Conservation (phyloP, 2,329 filamentous ascomycete genomes). For the Hypocrella siamensis region DNA sequence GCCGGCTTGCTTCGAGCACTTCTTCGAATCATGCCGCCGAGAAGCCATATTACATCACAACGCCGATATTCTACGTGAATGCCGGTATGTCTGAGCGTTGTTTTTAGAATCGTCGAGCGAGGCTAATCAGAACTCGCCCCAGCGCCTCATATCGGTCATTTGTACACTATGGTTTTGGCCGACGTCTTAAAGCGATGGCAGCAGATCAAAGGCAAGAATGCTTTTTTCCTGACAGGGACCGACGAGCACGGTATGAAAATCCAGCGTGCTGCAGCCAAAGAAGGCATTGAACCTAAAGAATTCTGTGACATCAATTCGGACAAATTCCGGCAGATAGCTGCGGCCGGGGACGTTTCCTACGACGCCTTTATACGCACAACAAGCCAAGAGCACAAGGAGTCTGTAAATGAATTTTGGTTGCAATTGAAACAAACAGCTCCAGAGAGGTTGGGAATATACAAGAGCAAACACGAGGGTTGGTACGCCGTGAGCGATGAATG, state of each 20-base stretch:
- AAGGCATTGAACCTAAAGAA: constrained; percentile 57
- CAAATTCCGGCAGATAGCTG: constrained; percentile 63
- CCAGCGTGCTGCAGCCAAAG: constrained; percentile 64
- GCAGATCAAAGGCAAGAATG: constrained; percentile 51
- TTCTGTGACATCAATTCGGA: constrained; percentile 78
- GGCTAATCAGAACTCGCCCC: not conserved
- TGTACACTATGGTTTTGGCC: constrained; percentile 82
- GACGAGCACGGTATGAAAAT: constrained; percentile 98
- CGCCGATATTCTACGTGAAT: constrained; percentile 98
- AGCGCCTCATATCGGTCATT: constrained; percentile 89
- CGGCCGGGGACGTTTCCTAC: constrained; percentile 52
- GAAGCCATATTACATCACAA: constrained; percentile 92
- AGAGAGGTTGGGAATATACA: constrained; percentile 65
- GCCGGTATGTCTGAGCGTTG: constrained; percentile 40
- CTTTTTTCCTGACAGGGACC: constrained; percentile 75
- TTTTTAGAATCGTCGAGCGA: not conserved
- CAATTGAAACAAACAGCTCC: constrained; percentile 40
- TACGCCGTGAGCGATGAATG: constrained; percentile 95
- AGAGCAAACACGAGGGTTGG: constrained; percentile 81
- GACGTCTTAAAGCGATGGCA: constrained; percentile 93
- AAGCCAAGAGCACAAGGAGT: constrained; percentile 62
- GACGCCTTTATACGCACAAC: constrained; percentile 91
- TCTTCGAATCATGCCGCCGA: not conserved
- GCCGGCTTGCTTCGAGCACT: constrained; percentile 1
- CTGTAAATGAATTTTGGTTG: constrained; percentile 81